Base-by-base conservation (phyloP, 495 filamentous ascomycete species). In the Margaritispora aquatica region DNA sequence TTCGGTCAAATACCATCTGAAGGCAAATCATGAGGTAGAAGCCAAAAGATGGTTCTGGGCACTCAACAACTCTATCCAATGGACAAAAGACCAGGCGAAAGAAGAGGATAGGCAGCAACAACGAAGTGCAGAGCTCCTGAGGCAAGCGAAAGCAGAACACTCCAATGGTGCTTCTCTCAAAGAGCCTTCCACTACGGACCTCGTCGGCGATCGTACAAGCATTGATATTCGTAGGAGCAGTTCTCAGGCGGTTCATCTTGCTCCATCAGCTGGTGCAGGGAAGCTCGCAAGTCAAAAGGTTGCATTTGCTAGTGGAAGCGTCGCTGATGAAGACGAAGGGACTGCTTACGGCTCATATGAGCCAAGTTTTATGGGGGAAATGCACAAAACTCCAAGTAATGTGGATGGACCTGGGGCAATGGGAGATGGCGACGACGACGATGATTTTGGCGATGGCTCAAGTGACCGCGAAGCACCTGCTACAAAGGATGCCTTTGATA, bases 21-120 rank as follows among this genome's bases (percentile, higher is more conserved):
- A 95, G 69, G 94, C 94, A 0, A 97, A 97, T 64, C 94, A 98
- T 73, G 85, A 95, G 63, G 90, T 94, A 19, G 90, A 95, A 66
- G 90, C 90, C 4, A 94, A 95, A 70, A 78, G 90, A 50, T 95
- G 94, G 94, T 97, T 91, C 70, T 98, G 94, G 94, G 89, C 94
- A 10, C 78, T 98, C 57, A 98, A 97, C 73, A 98, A 98, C 72
- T 92, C 94, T 26, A 98, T 98, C 54, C 94, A 97, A 70, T 97
- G 90, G 88, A 84, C 89, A 55, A 98, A 97, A 70, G 94, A 98
- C 67, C 95, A 97, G 72, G 92, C 90, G 7, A 91, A 87, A 64
- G 88, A 92, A 69, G 92, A 96, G 64, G 89, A 96, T 60, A 81
- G 75, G 54, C 82, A 88, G 57, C 85, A 85, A 34, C 80, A 81